Percentiles rank a stretch among this genome's conserved stretches.
phyloP scores from a whole-genome alignment of 1,139 yeast genomes.

The Kodamaea sp. region DNA sequence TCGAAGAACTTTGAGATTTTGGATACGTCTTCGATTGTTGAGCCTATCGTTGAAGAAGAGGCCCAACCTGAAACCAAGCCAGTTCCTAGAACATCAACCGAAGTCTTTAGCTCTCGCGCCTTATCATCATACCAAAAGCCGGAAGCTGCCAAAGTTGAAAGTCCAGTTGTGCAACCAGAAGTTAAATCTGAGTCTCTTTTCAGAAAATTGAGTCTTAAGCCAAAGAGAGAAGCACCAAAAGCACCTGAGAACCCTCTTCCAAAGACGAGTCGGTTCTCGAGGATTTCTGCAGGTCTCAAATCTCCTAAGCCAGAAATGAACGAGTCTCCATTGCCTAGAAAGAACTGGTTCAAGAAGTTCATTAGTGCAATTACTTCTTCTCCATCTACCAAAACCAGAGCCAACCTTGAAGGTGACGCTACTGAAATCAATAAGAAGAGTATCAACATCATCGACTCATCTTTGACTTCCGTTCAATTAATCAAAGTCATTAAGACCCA shows the following conservation, averaged over 20 bases:
- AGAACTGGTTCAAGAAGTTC: constrained; percentile 43
- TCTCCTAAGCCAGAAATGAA: constrained; percentile 10
- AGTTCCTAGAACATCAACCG: constrained; percentile 26
- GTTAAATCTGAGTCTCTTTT: constrained; percentile 19
- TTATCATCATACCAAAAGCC: constrained; percentile 5
- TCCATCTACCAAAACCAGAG: constrained; percentile 7
- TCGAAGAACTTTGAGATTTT: constrained; percentile 16
- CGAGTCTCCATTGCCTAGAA: constrained; percentile 14
- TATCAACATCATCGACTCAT: constrained; percentile 37
- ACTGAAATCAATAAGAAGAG: constrained; percentile 17
- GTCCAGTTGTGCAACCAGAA: background rate
- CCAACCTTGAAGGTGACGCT: constrained; percentile 2
- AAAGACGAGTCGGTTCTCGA: constrained; percentile 26
- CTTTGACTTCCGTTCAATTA: constrained; percentile 31
- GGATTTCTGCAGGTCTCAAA: constrained; percentile 20
- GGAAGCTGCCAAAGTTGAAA: constrained; percentile 3
- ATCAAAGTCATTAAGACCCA: constrained; percentile 40
- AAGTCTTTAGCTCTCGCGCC: constrained; percentile 29
- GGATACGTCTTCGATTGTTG: constrained; percentile 15
- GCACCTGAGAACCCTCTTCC: constrained; percentile 27
- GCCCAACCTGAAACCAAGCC: constrained; percentile 11
- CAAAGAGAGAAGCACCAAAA: constrained; percentile 49
- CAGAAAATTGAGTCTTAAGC: constrained; percentile 38
- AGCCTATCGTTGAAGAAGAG: constrained; percentile 9
- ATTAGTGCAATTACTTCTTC: constrained; percentile 22